Evolutionary conservation across 768 basidiomycete species (phyloP).

Genomic region (Boletus vermiculosoides): DNA sequence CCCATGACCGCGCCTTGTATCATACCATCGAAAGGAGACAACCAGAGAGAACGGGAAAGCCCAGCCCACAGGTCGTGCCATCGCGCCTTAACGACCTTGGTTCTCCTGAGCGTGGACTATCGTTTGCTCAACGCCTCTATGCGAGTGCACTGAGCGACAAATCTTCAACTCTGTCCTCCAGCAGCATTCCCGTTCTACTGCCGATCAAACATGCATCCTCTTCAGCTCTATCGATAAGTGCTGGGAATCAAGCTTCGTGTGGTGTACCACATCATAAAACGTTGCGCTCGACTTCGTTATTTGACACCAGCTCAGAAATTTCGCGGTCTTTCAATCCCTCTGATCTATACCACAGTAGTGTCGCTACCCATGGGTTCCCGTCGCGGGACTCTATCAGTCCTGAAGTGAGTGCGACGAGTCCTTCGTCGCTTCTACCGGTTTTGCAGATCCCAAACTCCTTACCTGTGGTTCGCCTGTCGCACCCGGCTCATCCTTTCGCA

Average conservation of each 20-base stretch:
- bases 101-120: slow-evolving; percentile 21
- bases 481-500: not conserved
- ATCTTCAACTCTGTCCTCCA: slow-evolving; percentile 4
- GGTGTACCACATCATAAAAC: slow-evolving; percentile 1
- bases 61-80: not conserved
- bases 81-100: not conserved
- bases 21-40: slow-evolving; percentile 22
- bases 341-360: slow-evolving; percentile 21
- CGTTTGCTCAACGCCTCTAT: slow-evolving; percentile 45
- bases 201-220: not conserved
- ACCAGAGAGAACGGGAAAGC: not conserved
- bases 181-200: slow-evolving; percentile 6
- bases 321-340: slow-evolving; percentile 5
- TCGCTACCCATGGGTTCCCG: slow-evolving; percentile 8
- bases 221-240: not conserved
- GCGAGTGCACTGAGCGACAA: slow-evolving; percentile 36
- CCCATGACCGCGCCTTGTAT: slow-evolving; percentile 9
- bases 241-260: not conserved
- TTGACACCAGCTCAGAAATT: not conserved
- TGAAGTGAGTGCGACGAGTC: not conserved
- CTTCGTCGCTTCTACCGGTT: slow-evolving; percentile 3
- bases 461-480: not conserved
- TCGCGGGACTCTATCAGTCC: not conserved
- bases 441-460: not conserved
- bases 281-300: slow-evolving; percentile 5